A percentile compares a stretch with the other conserved stretches of the same genome.
phyloP scores from a whole-genome alignment of 371 early-diverging fungal species.

The Vairimorpha ceranae region DNA sequence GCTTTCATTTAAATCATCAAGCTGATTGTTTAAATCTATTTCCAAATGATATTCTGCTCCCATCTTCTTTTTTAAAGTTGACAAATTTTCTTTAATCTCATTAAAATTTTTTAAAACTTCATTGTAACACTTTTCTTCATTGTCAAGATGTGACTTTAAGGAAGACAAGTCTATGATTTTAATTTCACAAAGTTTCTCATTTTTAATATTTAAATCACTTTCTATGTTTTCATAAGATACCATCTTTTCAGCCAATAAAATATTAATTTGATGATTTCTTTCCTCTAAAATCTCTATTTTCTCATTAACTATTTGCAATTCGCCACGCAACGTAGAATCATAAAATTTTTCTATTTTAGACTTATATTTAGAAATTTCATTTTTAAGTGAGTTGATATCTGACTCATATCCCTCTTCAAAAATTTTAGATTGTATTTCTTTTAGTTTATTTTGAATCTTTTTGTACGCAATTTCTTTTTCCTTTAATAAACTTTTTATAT shows the following conservation, averaged over 20 bases:
- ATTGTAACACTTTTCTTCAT: conserved; percentile 30
- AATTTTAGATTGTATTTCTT: background rate
- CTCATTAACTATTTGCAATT: conserved; percentile 24
- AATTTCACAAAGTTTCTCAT: conserved; percentile 19
- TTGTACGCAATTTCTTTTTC: conserved; percentile 10
- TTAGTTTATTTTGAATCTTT: background rate
- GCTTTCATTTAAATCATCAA: conserved; percentile 38
- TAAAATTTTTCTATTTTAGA: background rate
- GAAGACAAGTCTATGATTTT: conserved; percentile 15
- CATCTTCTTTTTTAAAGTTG: conserved; percentile 34
- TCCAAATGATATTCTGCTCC: conserved; percentile 52
- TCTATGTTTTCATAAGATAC: conserved; percentile 6
- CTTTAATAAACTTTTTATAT: background rate
- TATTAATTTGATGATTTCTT: conserved; percentile 47
- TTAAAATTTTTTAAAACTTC: conserved; percentile 9
- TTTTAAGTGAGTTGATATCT: background rate
- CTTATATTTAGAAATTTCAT: background rate
- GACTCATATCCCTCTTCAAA: background rate
- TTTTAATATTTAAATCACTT: conserved; percentile 10
- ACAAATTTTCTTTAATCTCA: conserved; percentile 21
- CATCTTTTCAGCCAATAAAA: conserved; percentile 2
- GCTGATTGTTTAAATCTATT: conserved; percentile 36
- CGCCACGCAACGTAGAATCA: background rate
- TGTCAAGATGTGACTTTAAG: conserved; percentile 8
- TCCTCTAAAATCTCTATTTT: conserved; percentile 50